Percentiles rank a stretch among this genome's conserved stretches.
Evolutionary conservation across 2,329 filamentous ascomycete species (phyloP).

Genomic region (Venturia asperata): DNA sequence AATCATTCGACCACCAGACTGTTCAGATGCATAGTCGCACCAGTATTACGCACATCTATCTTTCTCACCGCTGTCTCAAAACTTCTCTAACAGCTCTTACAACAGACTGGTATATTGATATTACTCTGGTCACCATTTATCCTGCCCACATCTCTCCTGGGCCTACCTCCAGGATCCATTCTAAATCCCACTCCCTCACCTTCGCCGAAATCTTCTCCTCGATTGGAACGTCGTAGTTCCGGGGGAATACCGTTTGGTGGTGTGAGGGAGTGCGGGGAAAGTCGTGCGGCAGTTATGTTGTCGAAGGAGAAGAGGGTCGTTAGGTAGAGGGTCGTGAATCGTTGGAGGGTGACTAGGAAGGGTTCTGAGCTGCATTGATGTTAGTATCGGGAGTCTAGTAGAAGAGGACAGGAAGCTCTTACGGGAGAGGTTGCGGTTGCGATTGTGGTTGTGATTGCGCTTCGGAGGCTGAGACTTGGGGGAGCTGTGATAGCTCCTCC

Average conservation of each 20-base stretch:
- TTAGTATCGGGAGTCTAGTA: background rate
- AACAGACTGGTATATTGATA: constrained; percentile 2
- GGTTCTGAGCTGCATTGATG: background rate
- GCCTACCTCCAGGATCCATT: constrained; percentile 17
- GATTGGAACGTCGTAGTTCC: background rate
- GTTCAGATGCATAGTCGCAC: no score
- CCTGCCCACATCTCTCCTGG: constrained; percentile 7
- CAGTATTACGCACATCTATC: background rate
- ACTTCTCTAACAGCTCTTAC: background rate
- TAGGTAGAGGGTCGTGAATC: constrained; percentile 34
- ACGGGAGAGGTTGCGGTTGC: background rate
- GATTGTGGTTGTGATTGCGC: background rate
- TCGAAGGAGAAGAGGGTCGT: constrained; percentile 36
- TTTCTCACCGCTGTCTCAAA: no score
- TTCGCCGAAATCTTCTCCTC: constrained; percentile 13
- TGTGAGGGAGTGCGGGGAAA: constrained; percentile 29
- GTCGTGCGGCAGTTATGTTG: constrained; percentile 30
- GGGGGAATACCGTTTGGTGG: background rate
- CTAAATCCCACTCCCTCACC: constrained; percentile 14
- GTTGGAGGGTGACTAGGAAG: constrained; percentile 22
- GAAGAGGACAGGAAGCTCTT: background rate
- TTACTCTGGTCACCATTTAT: constrained; percentile 8
- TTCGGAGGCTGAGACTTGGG: background rate
- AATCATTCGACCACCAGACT: no score
- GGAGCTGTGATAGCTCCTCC: background rate